A percentile compares a stretch with the other conserved stretches of the same genome.
These are phyloP conservation scores for Yamadazyma taylorii DNA, from an alignment of 1,139 yeast species.

Conservation along the genomic window DNA sequence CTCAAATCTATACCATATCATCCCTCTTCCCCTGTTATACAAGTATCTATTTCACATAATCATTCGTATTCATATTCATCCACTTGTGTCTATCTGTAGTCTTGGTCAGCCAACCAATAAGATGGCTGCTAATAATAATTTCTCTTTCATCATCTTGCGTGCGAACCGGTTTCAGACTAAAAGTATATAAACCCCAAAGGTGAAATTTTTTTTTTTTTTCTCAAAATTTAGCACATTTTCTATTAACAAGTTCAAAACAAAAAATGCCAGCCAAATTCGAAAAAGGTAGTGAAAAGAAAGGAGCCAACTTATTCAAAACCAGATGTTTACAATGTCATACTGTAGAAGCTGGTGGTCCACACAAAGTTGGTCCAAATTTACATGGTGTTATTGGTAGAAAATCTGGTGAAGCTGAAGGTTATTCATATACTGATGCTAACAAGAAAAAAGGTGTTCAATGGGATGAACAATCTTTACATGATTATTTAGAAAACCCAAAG, in stretches of 20 bases:
- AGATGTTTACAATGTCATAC: slow-evolving; percentile 99
- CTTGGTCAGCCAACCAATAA: slow-evolving; percentile 12
- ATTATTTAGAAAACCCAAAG: slow-evolving; percentile 99
- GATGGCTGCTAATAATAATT: slow-evolving; percentile 10
- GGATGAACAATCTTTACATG: slow-evolving; percentile 86
- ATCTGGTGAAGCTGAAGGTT: slow-evolving; percentile 92
- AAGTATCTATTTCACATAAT: too few species aligned
- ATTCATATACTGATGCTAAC: slow-evolving; percentile 97
- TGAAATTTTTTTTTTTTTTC: slow-evolving; percentile 1
- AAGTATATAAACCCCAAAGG: slow-evolving; percentile 5
- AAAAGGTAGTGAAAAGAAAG: slow-evolving; percentile 90
- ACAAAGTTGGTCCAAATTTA: slow-evolving; percentile 99
- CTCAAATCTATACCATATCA: too few species aligned
- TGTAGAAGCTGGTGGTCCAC: slow-evolving; percentile 91
- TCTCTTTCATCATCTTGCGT: neutral
- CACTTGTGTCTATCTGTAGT: too few species aligned
- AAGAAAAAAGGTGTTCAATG: slow-evolving; percentile 91
- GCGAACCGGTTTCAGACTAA: slow-evolving; percentile 2
- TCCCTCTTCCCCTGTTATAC: too few species aligned
- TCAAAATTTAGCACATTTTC: neutral
- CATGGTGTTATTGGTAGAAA: slow-evolving; percentile 91
- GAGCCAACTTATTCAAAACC: slow-evolving; percentile 97
- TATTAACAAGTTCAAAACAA: slow-evolving; percentile 1
- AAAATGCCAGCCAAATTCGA: slow-evolving; percentile 65
- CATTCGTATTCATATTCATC: too few species aligned